These are phyloP conservation scores for Amaranthus hypochondriacus DNA, from an alignment of 148 eudicot species.

Conservation along the genomic window DNA sequence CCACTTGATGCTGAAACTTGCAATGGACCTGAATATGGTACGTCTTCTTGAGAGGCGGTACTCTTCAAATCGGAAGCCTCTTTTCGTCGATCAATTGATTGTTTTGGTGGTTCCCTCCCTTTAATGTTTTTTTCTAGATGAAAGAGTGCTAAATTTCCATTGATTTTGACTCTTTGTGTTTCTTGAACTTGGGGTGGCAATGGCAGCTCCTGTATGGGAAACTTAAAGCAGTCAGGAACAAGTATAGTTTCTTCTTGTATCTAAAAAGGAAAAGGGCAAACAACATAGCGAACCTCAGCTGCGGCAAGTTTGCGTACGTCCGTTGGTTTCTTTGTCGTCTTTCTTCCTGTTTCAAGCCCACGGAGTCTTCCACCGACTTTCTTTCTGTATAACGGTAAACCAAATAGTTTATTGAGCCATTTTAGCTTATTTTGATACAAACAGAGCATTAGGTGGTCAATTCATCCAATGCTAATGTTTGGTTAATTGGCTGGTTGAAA, in stretches of 20 bases:
- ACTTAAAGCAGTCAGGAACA: conserved; percentile 9
- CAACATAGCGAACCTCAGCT: conserved; percentile 42
- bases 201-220: conserved; percentile 48
- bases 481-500: no score
- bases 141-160: conserved; percentile 36
- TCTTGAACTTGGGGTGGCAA: conserved; percentile 38
- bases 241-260: not conserved
- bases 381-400: conserved; percentile 43
- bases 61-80: conserved; percentile 53
- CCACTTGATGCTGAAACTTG: conserved; percentile 91
- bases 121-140: conserved; percentile 45
- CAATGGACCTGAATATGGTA: conserved; percentile 69
- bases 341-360: conserved; percentile 55
- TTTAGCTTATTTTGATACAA: no score
- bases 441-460: no score
- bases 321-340: conserved; percentile 48
- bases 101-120: conserved; percentile 51
- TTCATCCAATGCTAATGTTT: no score
- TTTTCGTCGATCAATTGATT: conserved; percentile 35
- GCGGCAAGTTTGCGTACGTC: conserved; percentile 58
- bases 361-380: conserved; percentile 54
- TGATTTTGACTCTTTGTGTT: conserved; percentile 39
- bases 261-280: not conserved
- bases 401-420: no score
- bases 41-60: conserved; percentile 68